Evolutionary conservation across 2,329 filamentous ascomycete species (phyloP).

Genomic region (Penicillium brevicompactum): DNA sequence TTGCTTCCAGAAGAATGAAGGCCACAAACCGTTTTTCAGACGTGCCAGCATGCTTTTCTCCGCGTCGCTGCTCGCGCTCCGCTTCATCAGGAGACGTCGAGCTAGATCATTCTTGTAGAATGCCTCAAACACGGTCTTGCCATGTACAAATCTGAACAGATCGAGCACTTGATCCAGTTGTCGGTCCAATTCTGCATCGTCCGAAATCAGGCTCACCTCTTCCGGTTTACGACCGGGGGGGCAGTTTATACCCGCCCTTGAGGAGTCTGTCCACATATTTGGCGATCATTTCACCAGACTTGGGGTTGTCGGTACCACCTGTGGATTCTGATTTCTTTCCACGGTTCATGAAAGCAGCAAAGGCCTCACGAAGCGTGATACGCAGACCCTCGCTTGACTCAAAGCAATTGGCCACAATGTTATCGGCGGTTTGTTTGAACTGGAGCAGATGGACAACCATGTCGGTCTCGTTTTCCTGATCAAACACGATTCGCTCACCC

Average conservation of each 20-base stretch:
- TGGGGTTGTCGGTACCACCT: slow-evolving; percentile 82
- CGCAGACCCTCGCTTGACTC: slow-evolving; percentile 73
- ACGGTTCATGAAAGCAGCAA: slow-evolving; percentile 91
- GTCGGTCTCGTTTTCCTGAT: slow-evolving; percentile 74
- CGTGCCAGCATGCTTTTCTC: slow-evolving; percentile 94
- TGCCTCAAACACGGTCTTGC: slow-evolving; percentile 96
- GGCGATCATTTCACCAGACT: slow-evolving; percentile 97
- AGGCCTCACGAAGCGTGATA: slow-evolving; percentile 79
- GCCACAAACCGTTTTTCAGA: slow-evolving; percentile 68
- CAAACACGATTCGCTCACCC: slow-evolving; percentile 76
- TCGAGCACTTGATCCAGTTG: slow-evolving; percentile 92
- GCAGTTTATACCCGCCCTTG: slow-evolving; percentile 78
- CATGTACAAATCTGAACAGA: slow-evolving; percentile 94
- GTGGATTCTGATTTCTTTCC: slow-evolving; percentile 68
- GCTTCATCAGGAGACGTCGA: slow-evolving; percentile 82
- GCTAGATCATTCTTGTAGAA: slow-evolving; percentile 99
- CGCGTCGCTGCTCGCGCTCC: slow-evolving; percentile 91
- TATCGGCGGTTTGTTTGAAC: slow-evolving; percentile 77
- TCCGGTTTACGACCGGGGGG: slow-evolving; percentile 17
- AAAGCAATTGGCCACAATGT: slow-evolving; percentile 76
- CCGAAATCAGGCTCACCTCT: slow-evolving; percentile 69
- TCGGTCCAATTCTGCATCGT: slow-evolving; percentile 87
- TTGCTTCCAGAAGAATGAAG: not conserved
- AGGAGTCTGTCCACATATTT: slow-evolving; percentile 93
- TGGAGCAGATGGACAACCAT: slow-evolving; percentile 85